Base-by-base conservation (phyloP, 352 stramenopile genomes). In the Pythium vanterpoolii region DNA sequence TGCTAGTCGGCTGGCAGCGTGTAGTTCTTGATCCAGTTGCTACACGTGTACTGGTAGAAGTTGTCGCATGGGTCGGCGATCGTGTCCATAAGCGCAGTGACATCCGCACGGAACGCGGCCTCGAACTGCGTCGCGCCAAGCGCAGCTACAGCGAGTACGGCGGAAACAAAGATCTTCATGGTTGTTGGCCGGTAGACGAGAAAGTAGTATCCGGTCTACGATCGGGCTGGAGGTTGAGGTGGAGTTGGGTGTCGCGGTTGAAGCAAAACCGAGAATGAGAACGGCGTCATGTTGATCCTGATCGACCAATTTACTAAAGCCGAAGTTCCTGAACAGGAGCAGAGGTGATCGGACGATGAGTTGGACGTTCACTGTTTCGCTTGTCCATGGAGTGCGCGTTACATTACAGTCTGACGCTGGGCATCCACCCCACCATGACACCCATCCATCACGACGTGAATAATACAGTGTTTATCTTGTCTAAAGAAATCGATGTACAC, bases 11-110 rank as follows among this genome's bases (percentile, higher is more conserved):
- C 45, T 1, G 4, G 14, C 8, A 79, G 47, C 21, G 56, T 51
- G 38, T 54, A 62, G 51, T 69, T 63, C 50, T 62, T 61, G 40
- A 75, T 33, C 71, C 71, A 79, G 18, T n/a, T 53, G 23, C 71
- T 68, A 21, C 71, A 76, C n/a, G 68, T 38, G 74, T 83, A 87
- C 44, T 79, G 61, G 73, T 90, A 93, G 46, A 90, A 90, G 68
- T 93, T 79, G 6, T 76, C 62, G 60, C 80, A 90, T 8, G 83
- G 83, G 30, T 87, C 62, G 18, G 66, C 58, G 1, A 46, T 66
- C 9, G 53, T 58, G 46, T 92, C 73, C 28, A 92, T 66, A 26
- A 87, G 59, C 5, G 58, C 58, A 14, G 61, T 38, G 24, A 89
- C 78, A 11, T 47, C 69, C 26, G 62, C 48, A 2, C 72, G 72